Conservation (phyloP, 257 asterid species). For the Scutellaria galericulata region DNA sequence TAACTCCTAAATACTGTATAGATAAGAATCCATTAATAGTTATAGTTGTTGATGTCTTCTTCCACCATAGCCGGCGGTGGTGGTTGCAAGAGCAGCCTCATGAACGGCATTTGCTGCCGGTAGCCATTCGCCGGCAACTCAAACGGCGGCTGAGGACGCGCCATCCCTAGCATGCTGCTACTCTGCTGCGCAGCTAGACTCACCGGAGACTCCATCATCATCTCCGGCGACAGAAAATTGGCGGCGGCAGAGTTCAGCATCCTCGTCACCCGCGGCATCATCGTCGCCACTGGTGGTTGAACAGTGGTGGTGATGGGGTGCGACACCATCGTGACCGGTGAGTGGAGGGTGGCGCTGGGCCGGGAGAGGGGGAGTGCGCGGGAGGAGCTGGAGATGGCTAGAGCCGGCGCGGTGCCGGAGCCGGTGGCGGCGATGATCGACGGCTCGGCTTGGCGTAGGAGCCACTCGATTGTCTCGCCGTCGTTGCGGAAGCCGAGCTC, state of each 20-base stretch:
- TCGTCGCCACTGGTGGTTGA: background rate
- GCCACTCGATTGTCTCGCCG: slow-evolving; percentile 50
- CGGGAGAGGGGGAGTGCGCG: slow-evolving; percentile 33
- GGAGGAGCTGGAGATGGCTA: slow-evolving; percentile 34
- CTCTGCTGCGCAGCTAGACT: background rate
- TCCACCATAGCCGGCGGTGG: slow-evolving; percentile 40
- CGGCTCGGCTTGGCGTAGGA: slow-evolving; percentile 44
- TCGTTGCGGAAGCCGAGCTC: slow-evolving; percentile 44
- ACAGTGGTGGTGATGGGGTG: background rate
- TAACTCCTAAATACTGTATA: background rate
- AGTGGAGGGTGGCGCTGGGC: slow-evolving; percentile 16
- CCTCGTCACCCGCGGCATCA: background rate
- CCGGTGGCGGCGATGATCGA: slow-evolving; percentile 45
- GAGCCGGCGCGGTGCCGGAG: slow-evolving; percentile 35
- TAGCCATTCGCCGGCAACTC: slow-evolving; percentile 36
- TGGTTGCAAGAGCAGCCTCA: slow-evolving; percentile 60
- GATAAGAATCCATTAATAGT: background rate
- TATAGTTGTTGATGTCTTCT: slow-evolving; percentile 30
- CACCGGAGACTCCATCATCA: background rate
- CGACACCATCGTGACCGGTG: slow-evolving; percentile 4
- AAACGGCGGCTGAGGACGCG: slow-evolving; percentile 8
- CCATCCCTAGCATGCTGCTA: background rate
- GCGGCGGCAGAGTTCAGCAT: background rate
- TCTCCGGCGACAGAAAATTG: background rate
- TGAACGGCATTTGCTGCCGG: slow-evolving; percentile 54